Evolutionary conservation across 495 filamentous ascomycete genomes (phyloP).

Genomic region (Penicillium egyptiacum): DNA sequence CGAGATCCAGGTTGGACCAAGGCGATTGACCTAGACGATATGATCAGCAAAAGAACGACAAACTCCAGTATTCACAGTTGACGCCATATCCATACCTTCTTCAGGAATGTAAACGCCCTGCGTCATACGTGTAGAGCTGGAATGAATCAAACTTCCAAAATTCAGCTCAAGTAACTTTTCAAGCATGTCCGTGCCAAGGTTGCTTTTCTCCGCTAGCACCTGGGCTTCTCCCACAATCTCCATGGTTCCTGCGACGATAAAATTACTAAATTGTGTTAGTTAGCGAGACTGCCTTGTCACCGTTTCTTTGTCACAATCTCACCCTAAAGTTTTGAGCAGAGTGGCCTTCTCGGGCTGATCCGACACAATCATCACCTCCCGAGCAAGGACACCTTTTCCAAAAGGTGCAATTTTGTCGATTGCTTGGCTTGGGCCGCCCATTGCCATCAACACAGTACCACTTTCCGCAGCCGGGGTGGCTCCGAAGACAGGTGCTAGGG

Average conservation of each 20-base stretch:
- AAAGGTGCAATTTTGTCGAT: conserved; percentile 2
- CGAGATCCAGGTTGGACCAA: conserved; percentile 15
- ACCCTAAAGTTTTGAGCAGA: conserved; percentile 18
- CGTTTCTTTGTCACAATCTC: background rate
- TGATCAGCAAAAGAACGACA: background rate
- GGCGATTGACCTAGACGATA: conserved; percentile 8
- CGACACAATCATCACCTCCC: conserved; percentile 15
- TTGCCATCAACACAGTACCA: conserved; percentile 11
- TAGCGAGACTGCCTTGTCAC: background rate
- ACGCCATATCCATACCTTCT: conserved; percentile 5
- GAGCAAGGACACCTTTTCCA: conserved; percentile 11
- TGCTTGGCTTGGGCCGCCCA: background rate
- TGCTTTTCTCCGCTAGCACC: conserved; percentile 18
- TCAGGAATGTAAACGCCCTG: conserved; percentile 13
- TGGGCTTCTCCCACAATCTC: conserved; percentile 20
- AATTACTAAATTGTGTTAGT: conserved; percentile 11
- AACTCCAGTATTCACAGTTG: background rate
- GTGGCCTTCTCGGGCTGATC: conserved; percentile 13
- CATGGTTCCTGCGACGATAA: conserved; percentile 15
- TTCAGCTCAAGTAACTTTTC: conserved; percentile 16
- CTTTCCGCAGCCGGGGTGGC: conserved; percentile 11
- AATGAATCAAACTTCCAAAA: conserved; percentile 9
- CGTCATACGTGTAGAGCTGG: conserved; percentile 13
- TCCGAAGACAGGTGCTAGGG: conserved; percentile 15
- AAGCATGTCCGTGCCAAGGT: conserved; percentile 9